Evolutionary conservation across 352 stramenopile species (phyloP), one percentile per base, ranked within the genome.

Genomic region (Pythium phragmiticola): DNA sequence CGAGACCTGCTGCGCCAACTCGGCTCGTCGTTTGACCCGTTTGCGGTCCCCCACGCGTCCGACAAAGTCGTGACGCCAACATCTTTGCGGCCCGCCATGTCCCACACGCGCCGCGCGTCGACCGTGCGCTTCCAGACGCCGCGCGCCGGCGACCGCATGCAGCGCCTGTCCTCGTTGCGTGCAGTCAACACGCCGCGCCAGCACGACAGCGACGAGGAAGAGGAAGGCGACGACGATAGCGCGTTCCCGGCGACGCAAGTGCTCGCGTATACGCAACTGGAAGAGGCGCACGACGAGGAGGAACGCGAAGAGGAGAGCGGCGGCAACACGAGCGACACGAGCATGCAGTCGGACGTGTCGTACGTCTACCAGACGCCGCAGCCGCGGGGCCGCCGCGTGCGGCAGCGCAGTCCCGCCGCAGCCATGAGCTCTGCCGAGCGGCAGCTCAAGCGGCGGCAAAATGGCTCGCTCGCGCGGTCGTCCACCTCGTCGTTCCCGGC

Each of bases 351-450:
- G 30, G 53, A 76, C 43, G 67, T 57, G 17, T 93, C 84, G 28
- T 93, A 91, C 52, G 78, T 90, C 26, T 93, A 91, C 68, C 70
- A 58, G 28, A 93, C 84, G 0, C 82, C 84, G 2, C 56, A 70
- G 54, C 54, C 64, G 26, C 9, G 48, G 28, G 28, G 17, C 45
- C n/a, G 56, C 56, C 33, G 57, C 23, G 45, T 63, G n/a, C 45
- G 63, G 14, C 58, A 72, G 52, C 53, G 64, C 64, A 70, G 64
- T 23, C 57, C 57, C 0, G 57, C 65, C 8, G 47, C 45, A 1
- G 58, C 65, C 26, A 59, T 58, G 42, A 56, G 57, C 37, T 65
- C 64, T 17, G 19, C 58, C 46, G 62, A 68, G 41, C 34, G 57
- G 9, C 54, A 60, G 41, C 62, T 55, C 51, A 68, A 62, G 41